Conservation (phyloP, 2,329 filamentous ascomycete genomes). For the Penicillium hesseltinei region DNA sequence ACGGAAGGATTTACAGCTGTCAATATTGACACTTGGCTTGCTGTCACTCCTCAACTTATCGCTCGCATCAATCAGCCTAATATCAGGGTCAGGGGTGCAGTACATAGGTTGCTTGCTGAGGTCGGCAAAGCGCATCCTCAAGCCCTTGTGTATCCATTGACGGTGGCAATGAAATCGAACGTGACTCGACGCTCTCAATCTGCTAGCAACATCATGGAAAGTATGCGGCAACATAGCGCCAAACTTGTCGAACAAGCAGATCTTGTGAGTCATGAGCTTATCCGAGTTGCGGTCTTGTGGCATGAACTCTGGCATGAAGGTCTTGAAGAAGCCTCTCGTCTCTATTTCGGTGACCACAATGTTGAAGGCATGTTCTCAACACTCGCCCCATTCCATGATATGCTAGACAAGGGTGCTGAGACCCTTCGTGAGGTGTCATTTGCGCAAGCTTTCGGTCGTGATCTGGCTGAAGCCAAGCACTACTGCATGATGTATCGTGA, state of each 20-base stretch:
- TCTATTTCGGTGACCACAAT: constrained; percentile 97
- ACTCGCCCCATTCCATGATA: constrained; percentile 83
- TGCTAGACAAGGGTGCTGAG: constrained; percentile 86
- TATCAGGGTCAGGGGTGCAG: constrained; percentile 78
- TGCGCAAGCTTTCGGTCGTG: constrained; percentile 92
- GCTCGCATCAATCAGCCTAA: constrained; percentile 97
- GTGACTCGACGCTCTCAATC: constrained; percentile 80
- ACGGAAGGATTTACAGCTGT: constrained; percentile 88
- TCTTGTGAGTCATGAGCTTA: constrained; percentile 91
- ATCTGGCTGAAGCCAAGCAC: constrained; percentile 89
- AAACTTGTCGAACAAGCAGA: constrained; percentile 93
- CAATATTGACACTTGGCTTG: constrained; percentile 96
- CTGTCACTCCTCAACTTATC: constrained; percentile 96
- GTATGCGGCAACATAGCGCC: constrained; percentile 91
- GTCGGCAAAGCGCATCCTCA: constrained; percentile 94
- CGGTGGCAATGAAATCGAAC: constrained; percentile 96
- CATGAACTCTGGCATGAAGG: constrained; percentile 99
- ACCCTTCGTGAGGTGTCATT: constrained; percentile 96
- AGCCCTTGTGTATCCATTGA: constrained; percentile 92
- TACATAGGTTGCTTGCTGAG: constrained; percentile 88
- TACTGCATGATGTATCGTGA: constrained; percentile 92
- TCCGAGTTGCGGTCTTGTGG: constrained; percentile 95
- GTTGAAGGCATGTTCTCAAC: constrained; percentile 96
- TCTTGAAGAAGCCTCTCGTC: constrained; percentile 88
- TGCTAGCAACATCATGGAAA: constrained; percentile 93